Conservation (phyloP, 495 filamentous ascomycete genomes). For the Pseudevernia furfuracea region DNA sequence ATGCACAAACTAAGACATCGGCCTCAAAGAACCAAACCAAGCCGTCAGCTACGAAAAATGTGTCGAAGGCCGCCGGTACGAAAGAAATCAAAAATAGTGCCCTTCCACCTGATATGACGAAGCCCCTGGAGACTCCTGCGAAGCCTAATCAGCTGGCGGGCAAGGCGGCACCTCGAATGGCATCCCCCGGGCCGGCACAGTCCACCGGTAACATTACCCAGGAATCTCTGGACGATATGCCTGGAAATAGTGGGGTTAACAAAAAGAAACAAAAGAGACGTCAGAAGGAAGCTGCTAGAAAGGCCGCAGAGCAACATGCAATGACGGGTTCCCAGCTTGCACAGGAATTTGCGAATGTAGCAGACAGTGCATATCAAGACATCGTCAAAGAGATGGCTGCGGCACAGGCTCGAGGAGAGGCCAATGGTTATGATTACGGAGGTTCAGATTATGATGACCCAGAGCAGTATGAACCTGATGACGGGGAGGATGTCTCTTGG, state of each 20-base stretch:
- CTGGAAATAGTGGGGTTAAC: slow-evolving; percentile 51
- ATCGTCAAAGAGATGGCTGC: slow-evolving; percentile 18
- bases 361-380: slow-evolving; percentile 18
- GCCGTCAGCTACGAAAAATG: slow-evolving; percentile 6
- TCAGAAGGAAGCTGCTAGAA: slow-evolving; percentile 65
- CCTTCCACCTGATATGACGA: background rate
- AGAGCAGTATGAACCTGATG: slow-evolving; percentile 30
- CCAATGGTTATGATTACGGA: slow-evolving; percentile 29
- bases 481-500: slow-evolving; percentile 36
- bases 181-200: slow-evolving; percentile 9
- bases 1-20: slow-evolving; percentile 19
- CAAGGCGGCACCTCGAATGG: background rate
- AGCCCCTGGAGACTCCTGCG: background rate
- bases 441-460: slow-evolving; percentile 30
- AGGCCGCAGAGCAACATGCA: slow-evolving; percentile 47
- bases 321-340: slow-evolving; percentile 8
- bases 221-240: slow-evolving; percentile 13
- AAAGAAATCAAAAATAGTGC: background rate
- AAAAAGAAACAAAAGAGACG: slow-evolving; percentile 88
- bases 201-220: slow-evolving; percentile 2
- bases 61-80: background rate
- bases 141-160: slow-evolving; percentile 2
- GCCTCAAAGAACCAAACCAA: slow-evolving; percentile 21
- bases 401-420: slow-evolving; percentile 12
- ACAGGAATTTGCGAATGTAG: slow-evolving; percentile 20